Evolutionary conservation across 2,329 filamentous ascomycete species (phyloP).

Genomic region (Ceratocystis ficicola): DNA sequence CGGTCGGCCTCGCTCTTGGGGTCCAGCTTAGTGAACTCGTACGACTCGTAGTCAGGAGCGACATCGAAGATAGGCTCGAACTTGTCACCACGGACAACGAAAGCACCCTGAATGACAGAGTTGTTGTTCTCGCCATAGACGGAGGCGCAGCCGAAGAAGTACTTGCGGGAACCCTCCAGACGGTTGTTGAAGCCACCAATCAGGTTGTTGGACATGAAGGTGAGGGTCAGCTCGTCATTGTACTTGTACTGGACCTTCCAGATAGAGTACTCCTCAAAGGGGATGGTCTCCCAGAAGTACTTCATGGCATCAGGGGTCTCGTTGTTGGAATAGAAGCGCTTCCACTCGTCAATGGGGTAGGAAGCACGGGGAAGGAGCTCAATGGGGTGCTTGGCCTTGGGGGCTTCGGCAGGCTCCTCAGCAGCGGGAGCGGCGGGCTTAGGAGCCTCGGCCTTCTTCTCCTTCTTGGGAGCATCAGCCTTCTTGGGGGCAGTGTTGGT

Average conservation of each 20-base stretch:
- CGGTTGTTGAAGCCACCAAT: slow-evolving; percentile 96
- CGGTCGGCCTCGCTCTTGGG: slow-evolving; percentile 71
- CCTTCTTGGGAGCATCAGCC: slow-evolving; percentile 53
- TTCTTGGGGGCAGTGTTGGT: slow-evolving; percentile 64
- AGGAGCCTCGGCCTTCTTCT: slow-evolving; percentile 29
- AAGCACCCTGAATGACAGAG: slow-evolving; percentile 84
- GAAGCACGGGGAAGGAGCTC: slow-evolving; percentile 70
- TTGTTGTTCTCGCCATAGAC: slow-evolving; percentile 84
- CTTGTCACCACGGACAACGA: slow-evolving; percentile 88
- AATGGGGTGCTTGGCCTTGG: slow-evolving; percentile 94
- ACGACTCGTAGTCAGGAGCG: slow-evolving; percentile 93
- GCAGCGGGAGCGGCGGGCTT: slow-evolving; percentile 34
- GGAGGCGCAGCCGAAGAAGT: slow-evolving; percentile 79
- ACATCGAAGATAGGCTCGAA: slow-evolving; percentile 81
- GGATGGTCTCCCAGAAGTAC: slow-evolving; percentile 97
- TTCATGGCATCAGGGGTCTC: slow-evolving; percentile 76
- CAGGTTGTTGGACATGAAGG: slow-evolving; percentile 98
- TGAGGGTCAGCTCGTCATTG: slow-evolving; percentile 91
- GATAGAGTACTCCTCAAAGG: slow-evolving; percentile 89
- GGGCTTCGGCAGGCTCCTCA: slow-evolving; percentile 42
- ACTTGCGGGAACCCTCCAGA: slow-evolving; percentile 96
- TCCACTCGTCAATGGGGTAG: slow-evolving; percentile 89
- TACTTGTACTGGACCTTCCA: slow-evolving; percentile 98
- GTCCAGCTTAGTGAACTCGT: slow-evolving; percentile 94
- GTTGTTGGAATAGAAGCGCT: slow-evolving; percentile 97